Evolutionary conservation across 1,284 basidiomycete species (phyloP), one percentile per base, ranked within the genome.

Genomic region (Leccinum glutinopallens): DNA sequence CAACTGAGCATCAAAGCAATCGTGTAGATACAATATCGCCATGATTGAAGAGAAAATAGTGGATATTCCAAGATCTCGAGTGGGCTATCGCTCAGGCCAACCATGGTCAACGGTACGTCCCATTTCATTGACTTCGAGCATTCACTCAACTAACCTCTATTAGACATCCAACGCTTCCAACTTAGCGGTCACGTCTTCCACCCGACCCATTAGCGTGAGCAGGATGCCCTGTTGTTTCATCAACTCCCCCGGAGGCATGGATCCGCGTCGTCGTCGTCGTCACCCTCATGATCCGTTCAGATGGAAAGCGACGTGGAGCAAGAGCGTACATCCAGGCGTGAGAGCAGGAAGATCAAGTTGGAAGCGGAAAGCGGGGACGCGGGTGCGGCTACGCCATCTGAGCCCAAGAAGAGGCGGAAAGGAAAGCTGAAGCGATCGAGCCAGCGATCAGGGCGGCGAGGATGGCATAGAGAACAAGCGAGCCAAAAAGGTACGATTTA

Each of bases 401-500:
- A 55, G 25, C 53, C 53, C 8, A 87, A 85, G 77, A 81, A 76
- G 60, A 67, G 62, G 22, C 68, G 83, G 58, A 79, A 82, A n/a
- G 81, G 83, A 2, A 87, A 86, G 69, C 76, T 83, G 62, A 86
- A 80, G 60, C 74, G 80, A 37, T 67, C 67, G 5, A 81, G 78
- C 22, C 5, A 29, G 29, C 29, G 29, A 29, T 5, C 29, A 72
- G 22, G 73, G 70, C 1, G 79, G 78, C 3, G 80, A 74, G 19
- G 70, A 77, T 2, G 33, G 84, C 86, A 33, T 41, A 41, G 81
- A 79, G 8, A 87, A 84, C 67, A 86, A 86, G 71, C 87, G 87
- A 2, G 75, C 83, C 6, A 89, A 88, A 91, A 90, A 29, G 85
- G 89, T 89, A 59, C 69, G 72, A 33, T 12, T 55, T 33, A 19